Evolutionary conservation across 2,329 filamentous ascomycete genomes (phyloP).

Genomic region (Colletotrichum camelliae): DNA sequence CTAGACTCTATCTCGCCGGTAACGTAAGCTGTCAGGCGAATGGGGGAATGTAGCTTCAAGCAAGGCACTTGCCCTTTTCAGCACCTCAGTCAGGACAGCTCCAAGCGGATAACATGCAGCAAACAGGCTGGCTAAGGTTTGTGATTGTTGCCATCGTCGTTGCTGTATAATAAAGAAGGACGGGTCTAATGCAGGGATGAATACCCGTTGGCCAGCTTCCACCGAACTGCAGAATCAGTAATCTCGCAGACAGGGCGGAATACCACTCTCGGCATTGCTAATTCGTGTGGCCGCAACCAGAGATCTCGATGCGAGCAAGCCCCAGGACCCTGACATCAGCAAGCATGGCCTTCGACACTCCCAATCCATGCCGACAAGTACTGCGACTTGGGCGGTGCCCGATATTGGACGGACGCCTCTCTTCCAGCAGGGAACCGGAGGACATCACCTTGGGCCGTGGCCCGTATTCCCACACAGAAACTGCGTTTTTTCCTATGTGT

Average conservation of each 20-base stretch:
- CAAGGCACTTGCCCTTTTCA: not conserved
- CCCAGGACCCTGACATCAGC: slow-evolving; percentile 22
- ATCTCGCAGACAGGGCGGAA: not conserved
- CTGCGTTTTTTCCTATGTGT: not conserved
- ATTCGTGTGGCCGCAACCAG: slow-evolving; percentile 1
- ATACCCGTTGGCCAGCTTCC: not conserved
- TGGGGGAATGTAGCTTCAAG: not conserved
- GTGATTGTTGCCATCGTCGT: not conserved
- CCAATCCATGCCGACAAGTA: slow-evolving; percentile 13
- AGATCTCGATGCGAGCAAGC: slow-evolving; percentile 19
- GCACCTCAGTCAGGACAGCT: not conserved
- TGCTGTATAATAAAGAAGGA: not conserved
- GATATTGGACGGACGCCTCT: not conserved
- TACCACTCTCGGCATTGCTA: not conserved
- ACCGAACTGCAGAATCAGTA: not conserved
- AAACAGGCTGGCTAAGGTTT: not conserved
- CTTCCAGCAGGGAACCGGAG: not conserved
- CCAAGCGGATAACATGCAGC: not conserved
- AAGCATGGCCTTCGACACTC: slow-evolving; percentile 1
- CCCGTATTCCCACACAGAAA: slow-evolving; percentile 15
- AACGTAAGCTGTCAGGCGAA: not conserved
- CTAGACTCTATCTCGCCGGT: not conserved
- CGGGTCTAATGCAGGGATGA: not conserved
- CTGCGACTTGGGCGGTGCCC: slow-evolving; percentile 4
- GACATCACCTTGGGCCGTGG: not conserved